Percentiles rank a stretch among this genome's conserved stretches.
phyloP scores from a whole-genome alignment of 495 filamentous ascomycete species.

The Penicillium angulare region DNA sequence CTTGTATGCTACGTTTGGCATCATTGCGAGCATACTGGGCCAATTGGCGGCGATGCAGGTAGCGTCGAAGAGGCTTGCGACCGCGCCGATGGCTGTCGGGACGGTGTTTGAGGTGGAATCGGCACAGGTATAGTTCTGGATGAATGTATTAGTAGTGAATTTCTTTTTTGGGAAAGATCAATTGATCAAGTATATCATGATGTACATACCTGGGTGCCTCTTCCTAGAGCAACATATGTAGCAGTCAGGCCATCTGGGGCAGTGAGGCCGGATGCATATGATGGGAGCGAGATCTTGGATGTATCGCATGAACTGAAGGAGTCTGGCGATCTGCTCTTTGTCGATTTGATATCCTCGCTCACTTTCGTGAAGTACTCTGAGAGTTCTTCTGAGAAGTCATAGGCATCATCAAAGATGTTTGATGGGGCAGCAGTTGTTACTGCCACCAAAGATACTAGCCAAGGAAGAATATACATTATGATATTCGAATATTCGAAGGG shows the following conservation, averaged over 20 bases:
- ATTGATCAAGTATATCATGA: too few relatives aligned
- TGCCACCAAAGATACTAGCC: conserved; percentile 31
- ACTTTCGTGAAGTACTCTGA: conserved; percentile 38
- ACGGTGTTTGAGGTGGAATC: conserved; percentile 50
- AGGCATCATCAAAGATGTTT: conserved; percentile 31
- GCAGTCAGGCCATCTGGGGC: conserved; percentile 54
- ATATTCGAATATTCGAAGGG: neutral
- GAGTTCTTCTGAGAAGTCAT: conserved; percentile 38
- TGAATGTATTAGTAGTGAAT: neutral
- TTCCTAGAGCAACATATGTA: conserved; percentile 79
- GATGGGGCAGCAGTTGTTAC: conserved; percentile 37
- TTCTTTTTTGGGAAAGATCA: neutral
- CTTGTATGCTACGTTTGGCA: conserved; percentile 39
- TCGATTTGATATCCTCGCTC: conserved; percentile 34
- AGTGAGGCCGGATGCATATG: conserved; percentile 51
- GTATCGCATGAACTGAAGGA: conserved; percentile 31
- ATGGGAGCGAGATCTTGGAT: conserved; percentile 39
- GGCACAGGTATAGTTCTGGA: conserved; percentile 87
- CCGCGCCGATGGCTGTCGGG: conserved; percentile 69
- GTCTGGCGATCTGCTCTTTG: conserved; percentile 9
- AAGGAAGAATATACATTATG: conserved; percentile 31
- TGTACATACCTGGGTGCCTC: conserved; percentile 62
- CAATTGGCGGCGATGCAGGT: conserved; percentile 71
- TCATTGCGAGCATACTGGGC: conserved; percentile 57
- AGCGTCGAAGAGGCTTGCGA: conserved; percentile 84